Evolutionary conservation across 495 filamentous ascomycete genomes (phyloP), one percentile per base, ranked within the genome.

Genomic region (Aspergillus indologenus): DNA sequence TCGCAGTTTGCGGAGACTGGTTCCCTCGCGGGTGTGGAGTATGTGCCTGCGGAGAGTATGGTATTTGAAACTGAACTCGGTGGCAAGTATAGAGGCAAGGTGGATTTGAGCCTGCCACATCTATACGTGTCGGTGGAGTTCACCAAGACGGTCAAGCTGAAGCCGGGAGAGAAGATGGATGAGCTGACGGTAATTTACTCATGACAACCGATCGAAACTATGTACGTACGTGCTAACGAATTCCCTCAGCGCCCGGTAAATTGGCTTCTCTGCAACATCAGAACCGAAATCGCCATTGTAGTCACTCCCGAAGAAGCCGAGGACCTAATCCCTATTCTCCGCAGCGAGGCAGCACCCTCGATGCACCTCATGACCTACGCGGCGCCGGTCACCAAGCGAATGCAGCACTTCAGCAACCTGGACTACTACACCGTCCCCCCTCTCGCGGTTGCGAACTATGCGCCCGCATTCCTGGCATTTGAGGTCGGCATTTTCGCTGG

Each of bases 291-390:
- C 0, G 83, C 75, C 0, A 48, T 87, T 0, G 66, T 86, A 4
- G 58, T 86, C 1, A 82, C 77, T 29, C 78, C 80, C 4, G 79
- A 85, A 50, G 84, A 87, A 61, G 84, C 78, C 0, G 78, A 86
- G 56, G 17, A 45, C 0, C 21, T 85, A 0, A 71, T 86, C 20
- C 69, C 73, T 2, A 45, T 74, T 0, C 47, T 84, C 40, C 76
- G 71, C 22, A 22, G n/a, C 7, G 20, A 5, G 2, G n/a, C 23
- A 29, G 22, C 31, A 0, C 34, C 56, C 0, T 6, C 20, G 1
- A 53, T 59, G 5, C 60, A 62, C 18, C 50, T 62, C 1, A 22
- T 61, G 1, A 17, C 45, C 0, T 61, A 61, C 26, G 59, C 54
- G 8, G 46, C 59, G 7, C 48, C 59, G 2, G 48, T 48, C 15